These are phyloP conservation scores for Pseudogymnoascus sp. DNA, from an alignment of 2,329 filamentous ascomycete species.

Conservation along the genomic window DNA sequence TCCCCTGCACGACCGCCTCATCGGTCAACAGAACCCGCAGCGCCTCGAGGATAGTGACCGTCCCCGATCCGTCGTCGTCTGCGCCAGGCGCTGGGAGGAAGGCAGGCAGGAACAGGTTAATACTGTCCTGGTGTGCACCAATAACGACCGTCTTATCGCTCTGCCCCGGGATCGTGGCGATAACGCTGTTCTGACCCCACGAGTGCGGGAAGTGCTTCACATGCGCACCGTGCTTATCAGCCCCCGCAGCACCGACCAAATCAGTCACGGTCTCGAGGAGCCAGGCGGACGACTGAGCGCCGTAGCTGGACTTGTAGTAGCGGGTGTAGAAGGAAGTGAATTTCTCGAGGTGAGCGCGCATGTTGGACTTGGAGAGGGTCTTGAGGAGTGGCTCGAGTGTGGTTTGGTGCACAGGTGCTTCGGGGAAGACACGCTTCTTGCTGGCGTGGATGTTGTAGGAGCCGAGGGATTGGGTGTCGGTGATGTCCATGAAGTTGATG, in stretches of 20 bases:
- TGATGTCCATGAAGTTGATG: conserved; percentile 91
- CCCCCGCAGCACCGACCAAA: conserved; percentile 64
- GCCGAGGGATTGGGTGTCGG: conserved; percentile 62
- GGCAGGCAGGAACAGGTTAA: conserved; percentile 84
- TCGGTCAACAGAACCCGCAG: conserved; percentile 72
- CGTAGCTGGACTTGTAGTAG: conserved; percentile 73
- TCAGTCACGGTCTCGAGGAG: conserved; percentile 66
- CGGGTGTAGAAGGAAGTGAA: conserved; percentile 74
- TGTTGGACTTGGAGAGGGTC: conserved; percentile 65
- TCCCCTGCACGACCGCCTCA: conserved; percentile 61
- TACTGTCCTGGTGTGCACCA: conserved; percentile 89
- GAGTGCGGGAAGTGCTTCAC: conserved; percentile 70
- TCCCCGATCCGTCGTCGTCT: conserved; percentile 91
- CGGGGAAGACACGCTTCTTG: conserved; percentile 54
- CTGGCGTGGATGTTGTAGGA: conserved; percentile 32
- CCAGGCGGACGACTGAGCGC: conserved; percentile 82
- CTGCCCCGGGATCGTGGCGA: conserved; percentile 82
- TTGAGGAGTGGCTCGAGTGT: conserved; percentile 60
- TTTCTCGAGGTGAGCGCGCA: conserved; percentile 69
- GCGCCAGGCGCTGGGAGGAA: conserved; percentile 80
- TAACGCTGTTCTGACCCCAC: conserved; percentile 87
- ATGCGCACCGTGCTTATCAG: conserved; percentile 55
- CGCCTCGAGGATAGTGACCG: conserved; percentile 89
- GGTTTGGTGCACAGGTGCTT: conserved; percentile 56
- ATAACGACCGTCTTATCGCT: conserved; percentile 79